Conservation (phyloP, 2,329 filamentous ascomycete species). For the Sporothrix inflata region DNA sequence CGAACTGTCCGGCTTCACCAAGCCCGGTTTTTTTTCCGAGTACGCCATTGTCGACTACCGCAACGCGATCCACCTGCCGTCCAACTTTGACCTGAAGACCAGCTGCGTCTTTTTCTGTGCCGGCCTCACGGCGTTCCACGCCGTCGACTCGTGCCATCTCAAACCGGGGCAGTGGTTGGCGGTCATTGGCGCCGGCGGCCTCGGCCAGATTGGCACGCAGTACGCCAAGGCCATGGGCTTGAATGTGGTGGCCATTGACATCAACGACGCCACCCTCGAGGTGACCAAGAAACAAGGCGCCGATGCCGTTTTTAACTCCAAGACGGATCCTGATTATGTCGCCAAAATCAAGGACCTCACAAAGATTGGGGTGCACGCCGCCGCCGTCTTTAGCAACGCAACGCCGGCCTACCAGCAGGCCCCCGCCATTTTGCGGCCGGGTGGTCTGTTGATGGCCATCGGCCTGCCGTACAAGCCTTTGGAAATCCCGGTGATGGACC, state of each 20-base stretch:
- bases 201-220: conserved; percentile 51
- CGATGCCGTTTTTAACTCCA: conserved; percentile 48
- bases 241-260: conserved; percentile 48
- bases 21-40: conserved; percentile 52
- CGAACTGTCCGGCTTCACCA: conserved; percentile 47
- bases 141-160: conserved; percentile 42
- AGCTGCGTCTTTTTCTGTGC: conserved; percentile 53
- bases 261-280: conserved; percentile 47
- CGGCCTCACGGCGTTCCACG: conserved; percentile 50
- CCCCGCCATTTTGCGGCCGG: conserved; percentile 42
- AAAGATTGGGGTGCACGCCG: conserved; percentile 47
- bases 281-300: conserved; percentile 46
- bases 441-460: conserved; percentile 48
- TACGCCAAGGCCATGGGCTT: conserved; percentile 51
- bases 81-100: conserved; percentile 40
- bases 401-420: conserved; percentile 44
- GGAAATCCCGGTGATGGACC: conserved; percentile 45
- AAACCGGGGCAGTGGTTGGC: conserved; percentile 45
- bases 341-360: conserved; percentile 47
- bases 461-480: conserved; percentile 46
- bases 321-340: conserved; percentile 43
- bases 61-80: conserved; percentile 47
- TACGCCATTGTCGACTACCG: conserved; percentile 51
- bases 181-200: conserved; percentile 48
- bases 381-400: conserved; percentile 47